phyloP scores from a whole-genome alignment of 2,329 filamentous ascomycete genomes.

The Verticillium klebahnii region DNA sequence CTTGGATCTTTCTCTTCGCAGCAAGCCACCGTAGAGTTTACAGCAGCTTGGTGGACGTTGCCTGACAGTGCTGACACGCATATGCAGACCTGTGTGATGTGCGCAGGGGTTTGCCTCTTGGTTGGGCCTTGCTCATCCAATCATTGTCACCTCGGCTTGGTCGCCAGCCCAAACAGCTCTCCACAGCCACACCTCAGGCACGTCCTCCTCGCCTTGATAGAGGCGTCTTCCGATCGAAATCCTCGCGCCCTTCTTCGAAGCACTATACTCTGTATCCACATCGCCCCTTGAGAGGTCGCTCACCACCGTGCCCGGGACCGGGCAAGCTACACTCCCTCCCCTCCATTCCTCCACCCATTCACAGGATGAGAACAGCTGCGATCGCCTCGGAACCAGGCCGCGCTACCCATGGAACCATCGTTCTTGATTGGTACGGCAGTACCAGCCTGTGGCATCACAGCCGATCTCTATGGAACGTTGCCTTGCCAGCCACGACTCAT shows the following conservation, averaged over 20 bases:
- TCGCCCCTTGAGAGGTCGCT: neutral
- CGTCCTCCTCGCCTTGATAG: neutral
- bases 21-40: neutral
- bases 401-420: neutral
- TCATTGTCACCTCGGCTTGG: neutral
- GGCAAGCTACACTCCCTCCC: too few species aligned
- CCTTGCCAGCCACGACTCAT: neutral
- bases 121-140: neutral
- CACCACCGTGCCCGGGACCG: neutral
- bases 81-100: neutral
- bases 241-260: neutral
- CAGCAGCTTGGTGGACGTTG: neutral
- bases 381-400: neutral
- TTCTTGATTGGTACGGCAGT: neutral
- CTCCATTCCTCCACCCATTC: neutral
- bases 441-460: neutral
- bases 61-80: neutral
- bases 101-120: neutral
- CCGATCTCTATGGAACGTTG: neutral
- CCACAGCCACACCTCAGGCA: neutral
- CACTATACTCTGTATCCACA: neutral
- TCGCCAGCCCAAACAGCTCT: neutral
- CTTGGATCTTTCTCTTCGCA: neutral
- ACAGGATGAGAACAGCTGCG: neutral
- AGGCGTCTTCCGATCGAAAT: neutral